phyloP scores from a whole-genome alignment of 1,284 basidiomycete genomes.

The Pulchroboletus neoregius region DNA sequence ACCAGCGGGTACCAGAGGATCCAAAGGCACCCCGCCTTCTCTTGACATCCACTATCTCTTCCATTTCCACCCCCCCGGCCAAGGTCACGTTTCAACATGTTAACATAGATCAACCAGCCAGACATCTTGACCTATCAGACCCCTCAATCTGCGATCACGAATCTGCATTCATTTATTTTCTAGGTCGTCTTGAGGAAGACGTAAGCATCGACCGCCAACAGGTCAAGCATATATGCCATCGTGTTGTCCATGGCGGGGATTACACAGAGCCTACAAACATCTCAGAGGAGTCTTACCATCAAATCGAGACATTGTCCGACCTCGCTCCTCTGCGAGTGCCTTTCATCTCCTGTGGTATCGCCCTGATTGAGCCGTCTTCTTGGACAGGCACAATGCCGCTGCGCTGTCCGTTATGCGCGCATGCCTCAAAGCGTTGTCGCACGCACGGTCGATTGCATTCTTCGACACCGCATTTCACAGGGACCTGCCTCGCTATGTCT shows the following conservation, averaged over 20 bases:
- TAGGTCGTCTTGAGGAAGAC: slow-evolving; percentile 45
- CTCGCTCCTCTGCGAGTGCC: slow-evolving; percentile 74
- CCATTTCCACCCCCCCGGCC: slow-evolving; percentile 54
- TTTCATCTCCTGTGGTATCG: neutral
- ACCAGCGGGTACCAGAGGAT: slow-evolving; percentile 28
- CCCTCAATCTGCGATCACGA: slow-evolving; percentile 50
- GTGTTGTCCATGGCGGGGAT: slow-evolving; percentile 82
- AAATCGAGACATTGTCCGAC: slow-evolving; percentile 72
- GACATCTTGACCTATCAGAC: slow-evolving; percentile 36
- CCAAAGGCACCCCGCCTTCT: slow-evolving; percentile 39
- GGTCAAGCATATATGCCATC: slow-evolving; percentile 60
- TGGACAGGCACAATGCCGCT: slow-evolving; percentile 55
- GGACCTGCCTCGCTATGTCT: slow-evolving; percentile 68
- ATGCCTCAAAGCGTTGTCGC: slow-evolving; percentile 60
- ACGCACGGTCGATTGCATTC: slow-evolving; percentile 61
- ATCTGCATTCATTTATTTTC: slow-evolving; percentile 62
- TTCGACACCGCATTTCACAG: slow-evolving; percentile 87
- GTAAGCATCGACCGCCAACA: slow-evolving; percentile 42
- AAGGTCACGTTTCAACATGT: slow-evolving; percentile 44
- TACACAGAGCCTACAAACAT: slow-evolving; percentile 67
- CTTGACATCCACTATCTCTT: slow-evolving; percentile 49
- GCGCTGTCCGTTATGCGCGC: slow-evolving; percentile 59
- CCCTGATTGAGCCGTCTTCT: neutral
- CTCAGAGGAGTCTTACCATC: slow-evolving; percentile 54
- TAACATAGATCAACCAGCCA: slow-evolving; percentile 17